phyloP scores from a whole-genome alignment of 2,329 filamentous ascomycete species.

The Pyrenophora teres region DNA sequence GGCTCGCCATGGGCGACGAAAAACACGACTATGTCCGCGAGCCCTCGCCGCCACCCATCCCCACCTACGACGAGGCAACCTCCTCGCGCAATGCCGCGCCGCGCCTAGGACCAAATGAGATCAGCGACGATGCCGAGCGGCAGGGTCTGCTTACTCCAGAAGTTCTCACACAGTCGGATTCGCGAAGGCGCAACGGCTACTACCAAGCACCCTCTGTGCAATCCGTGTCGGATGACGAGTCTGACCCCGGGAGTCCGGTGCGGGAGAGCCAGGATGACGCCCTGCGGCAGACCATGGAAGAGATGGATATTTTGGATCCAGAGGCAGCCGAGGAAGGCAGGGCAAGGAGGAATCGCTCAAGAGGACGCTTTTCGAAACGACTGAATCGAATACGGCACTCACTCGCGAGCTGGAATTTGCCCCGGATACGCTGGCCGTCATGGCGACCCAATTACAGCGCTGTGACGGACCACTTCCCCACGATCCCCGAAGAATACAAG shows the following conservation, averaged over 20 bases:
- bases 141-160: constrained; percentile 72
- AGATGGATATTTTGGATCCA: constrained; percentile 58
- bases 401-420: constrained; percentile 61
- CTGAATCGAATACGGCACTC: constrained; percentile 61
- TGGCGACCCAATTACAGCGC: constrained; percentile 31
- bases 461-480: constrained; percentile 46
- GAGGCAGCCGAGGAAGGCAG: constrained; percentile 40
- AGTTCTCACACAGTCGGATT: constrained; percentile 29
- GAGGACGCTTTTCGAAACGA: constrained; percentile 59
- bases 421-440: constrained; percentile 44
- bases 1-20: constrained; percentile 45
- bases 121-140: constrained; percentile 73
- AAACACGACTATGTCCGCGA: constrained; percentile 47
- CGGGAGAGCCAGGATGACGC: constrained; percentile 58
- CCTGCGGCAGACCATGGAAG: constrained; percentile 80
- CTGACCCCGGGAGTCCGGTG: constrained; percentile 57
- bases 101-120: constrained; percentile 60
- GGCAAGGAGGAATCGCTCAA: constrained; percentile 30
- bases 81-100: constrained; percentile 60
- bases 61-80: constrained; percentile 80
- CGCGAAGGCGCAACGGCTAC: constrained; percentile 46
- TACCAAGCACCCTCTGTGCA: constrained; percentile 85
- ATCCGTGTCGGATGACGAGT: constrained; percentile 68
- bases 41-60: constrained; percentile 69
- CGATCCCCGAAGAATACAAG: constrained; percentile 53